Conservation (phyloP, 2,329 filamentous ascomycete species). For the Penicillium nordicum region DNA sequence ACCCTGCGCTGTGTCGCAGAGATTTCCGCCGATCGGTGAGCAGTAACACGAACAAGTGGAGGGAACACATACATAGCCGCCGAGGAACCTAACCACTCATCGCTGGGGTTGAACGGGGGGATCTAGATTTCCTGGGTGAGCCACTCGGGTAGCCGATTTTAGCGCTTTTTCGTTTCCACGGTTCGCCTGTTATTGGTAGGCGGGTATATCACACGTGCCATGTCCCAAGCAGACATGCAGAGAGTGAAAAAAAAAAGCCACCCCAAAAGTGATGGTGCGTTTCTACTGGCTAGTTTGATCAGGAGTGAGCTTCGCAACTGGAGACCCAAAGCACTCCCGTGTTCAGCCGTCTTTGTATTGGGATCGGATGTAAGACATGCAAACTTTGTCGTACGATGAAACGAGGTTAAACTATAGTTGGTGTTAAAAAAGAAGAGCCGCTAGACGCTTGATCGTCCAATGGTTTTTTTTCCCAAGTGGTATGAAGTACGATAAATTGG, state of each 20-base stretch:
- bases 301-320: background rate
- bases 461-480: background rate
- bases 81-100: background rate
- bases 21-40: background rate
- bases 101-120: conserved; percentile 2
- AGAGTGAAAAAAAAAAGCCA: background rate
- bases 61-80: background rate
- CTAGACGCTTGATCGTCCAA: background rate
- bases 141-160: conserved; percentile 16
- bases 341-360: background rate
- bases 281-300: background rate
- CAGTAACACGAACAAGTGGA: background rate
- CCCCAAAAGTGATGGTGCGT: background rate
- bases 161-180: conserved; percentile 6
- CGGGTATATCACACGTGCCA: background rate
- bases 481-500: background rate
- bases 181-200: background rate
- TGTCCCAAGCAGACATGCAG: background rate
- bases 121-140: conserved; percentile 9
- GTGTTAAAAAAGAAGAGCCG: background rate
- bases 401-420: background rate
- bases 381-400: background rate
- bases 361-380: background rate
- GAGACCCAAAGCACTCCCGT: background rate
- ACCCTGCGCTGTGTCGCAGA: background rate